phyloP scores from a whole-genome alignment of 2,329 filamentous ascomycete genomes.

The Alternaria viburni region DNA sequence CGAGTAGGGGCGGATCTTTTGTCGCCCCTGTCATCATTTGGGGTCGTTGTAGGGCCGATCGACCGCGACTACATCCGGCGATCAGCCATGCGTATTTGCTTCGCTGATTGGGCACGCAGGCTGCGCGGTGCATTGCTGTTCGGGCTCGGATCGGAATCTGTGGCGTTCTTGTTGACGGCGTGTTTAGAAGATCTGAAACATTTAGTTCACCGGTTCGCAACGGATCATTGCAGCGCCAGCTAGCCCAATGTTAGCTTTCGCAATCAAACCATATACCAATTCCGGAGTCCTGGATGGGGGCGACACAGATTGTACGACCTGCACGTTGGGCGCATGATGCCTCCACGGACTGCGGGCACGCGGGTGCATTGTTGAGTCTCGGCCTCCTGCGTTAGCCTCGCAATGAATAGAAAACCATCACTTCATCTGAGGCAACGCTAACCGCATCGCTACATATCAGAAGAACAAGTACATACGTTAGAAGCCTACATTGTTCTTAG shows the following conservation, averaged over 20 bases:
- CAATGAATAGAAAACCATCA: not conserved
- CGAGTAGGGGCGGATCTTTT: not conserved
- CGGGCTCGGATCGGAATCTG: not conserved
- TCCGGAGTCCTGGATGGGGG: not conserved
- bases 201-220: not conserved
- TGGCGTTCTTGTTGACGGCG: slow-evolving; percentile 1
- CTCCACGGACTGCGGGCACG: not conserved
- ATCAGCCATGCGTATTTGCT: not conserved
- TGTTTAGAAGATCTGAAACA: not conserved
- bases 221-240: not conserved
- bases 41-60: not conserved
- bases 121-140: not conserved
- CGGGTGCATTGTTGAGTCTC: not conserved
- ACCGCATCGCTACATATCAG: not conserved
- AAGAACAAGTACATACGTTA: not conserved
- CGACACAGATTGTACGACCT: not conserved
- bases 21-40: not conserved
- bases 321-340: not conserved
- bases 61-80: not conserved
- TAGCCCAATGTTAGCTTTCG: not conserved
- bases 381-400: not conserved
- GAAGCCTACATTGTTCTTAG: not conserved
- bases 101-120: not conserved
- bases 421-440: not conserved
- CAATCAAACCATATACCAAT: not conserved